A percentile compares a stretch with the other conserved stretches of the same genome.
phyloP scores from a whole-genome alignment of 163 green algal species.

The Scenedesmus sp. region DNA sequence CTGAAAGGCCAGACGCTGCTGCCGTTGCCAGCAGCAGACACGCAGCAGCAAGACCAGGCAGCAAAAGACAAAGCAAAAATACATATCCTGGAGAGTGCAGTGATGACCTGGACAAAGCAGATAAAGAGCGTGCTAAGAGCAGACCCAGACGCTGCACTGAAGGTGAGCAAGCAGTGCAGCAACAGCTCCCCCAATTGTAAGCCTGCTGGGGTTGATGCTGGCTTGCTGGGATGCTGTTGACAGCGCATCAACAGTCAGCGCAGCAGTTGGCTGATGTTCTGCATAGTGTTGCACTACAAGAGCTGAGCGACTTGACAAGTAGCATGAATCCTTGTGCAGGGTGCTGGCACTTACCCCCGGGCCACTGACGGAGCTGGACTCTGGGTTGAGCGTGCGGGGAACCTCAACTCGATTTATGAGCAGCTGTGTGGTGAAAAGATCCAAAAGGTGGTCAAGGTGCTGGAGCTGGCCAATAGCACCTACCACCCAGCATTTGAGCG shows the following conservation, averaged over 20 bases:
- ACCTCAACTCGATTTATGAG: constrained; percentile 88
- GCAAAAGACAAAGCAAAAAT: constrained; percentile 84
- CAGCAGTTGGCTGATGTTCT: not conserved
- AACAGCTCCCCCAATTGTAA: not conserved
- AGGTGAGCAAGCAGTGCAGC: constrained; percentile 59
- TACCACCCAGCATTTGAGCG: constrained; percentile 89
- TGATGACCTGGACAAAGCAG: constrained; percentile 92
- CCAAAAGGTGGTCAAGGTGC: constrained; percentile 80
- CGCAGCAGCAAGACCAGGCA: constrained; percentile 46
- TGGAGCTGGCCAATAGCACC: constrained; percentile 85
- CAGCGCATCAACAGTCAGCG: not conserved
- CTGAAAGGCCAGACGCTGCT: constrained; percentile 92
- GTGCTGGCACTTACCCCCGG: constrained; percentile 72
- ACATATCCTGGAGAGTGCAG: constrained; percentile 82
- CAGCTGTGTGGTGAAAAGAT: constrained; percentile 84
- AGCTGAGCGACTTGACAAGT: no score
- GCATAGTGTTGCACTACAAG: not conserved
- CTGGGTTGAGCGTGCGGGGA: constrained; percentile 84
- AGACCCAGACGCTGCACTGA: constrained; percentile 80
- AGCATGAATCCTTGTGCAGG: constrained; percentile 53
- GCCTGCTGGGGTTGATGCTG: not conserved
- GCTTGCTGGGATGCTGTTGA: not conserved
- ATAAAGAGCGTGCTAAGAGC: constrained; percentile 91
- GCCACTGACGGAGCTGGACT: constrained; percentile 89
- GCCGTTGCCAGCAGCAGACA: constrained; percentile 77